Conservation (phyloP, 345 rosid species). For the Adansonia digitata region DNA sequence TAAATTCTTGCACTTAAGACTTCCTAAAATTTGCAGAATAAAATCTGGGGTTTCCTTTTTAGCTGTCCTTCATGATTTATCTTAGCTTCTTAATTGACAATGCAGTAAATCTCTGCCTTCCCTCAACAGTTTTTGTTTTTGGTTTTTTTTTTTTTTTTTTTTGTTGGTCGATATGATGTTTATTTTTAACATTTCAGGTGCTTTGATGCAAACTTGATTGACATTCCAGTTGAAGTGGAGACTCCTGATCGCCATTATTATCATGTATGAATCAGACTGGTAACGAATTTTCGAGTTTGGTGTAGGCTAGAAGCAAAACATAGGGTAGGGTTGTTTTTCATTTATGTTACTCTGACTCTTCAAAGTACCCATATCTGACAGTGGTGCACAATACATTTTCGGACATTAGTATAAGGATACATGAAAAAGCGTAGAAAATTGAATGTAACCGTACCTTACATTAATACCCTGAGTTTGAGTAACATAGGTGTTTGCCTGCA, state of each 20-base stretch:
- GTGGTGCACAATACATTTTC: no score
- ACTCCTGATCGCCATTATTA: constrained; percentile 81
- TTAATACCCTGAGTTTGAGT: no score
- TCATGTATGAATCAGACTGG: constrained; percentile 48
- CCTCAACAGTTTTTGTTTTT: not conserved
- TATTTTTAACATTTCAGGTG: constrained; percentile 42
- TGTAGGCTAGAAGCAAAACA: not conserved
- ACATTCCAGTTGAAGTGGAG: constrained; percentile 87
- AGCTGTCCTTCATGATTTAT: not conserved
- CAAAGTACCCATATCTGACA: no score
- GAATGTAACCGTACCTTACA: no score
- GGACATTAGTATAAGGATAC: no score
- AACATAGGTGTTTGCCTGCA: not conserved
- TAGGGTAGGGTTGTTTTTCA: no score
- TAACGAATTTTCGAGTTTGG: not conserved
- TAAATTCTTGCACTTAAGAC: not conserved
- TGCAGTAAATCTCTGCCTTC: not conserved
- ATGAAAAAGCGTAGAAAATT: no score
- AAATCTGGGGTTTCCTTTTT: not conserved
- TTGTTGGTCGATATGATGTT: not conserved
- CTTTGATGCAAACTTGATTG: constrained; percentile 79
- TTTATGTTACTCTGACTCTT: no score
- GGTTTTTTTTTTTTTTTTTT: no score
- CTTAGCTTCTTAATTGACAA: not conserved
- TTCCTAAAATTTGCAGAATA: not conserved